Evolutionary conservation across 768 basidiomycete genomes (phyloP), one percentile per base, ranked within the genome.

Genomic region (Coprinopsis marcescibilis): DNA sequence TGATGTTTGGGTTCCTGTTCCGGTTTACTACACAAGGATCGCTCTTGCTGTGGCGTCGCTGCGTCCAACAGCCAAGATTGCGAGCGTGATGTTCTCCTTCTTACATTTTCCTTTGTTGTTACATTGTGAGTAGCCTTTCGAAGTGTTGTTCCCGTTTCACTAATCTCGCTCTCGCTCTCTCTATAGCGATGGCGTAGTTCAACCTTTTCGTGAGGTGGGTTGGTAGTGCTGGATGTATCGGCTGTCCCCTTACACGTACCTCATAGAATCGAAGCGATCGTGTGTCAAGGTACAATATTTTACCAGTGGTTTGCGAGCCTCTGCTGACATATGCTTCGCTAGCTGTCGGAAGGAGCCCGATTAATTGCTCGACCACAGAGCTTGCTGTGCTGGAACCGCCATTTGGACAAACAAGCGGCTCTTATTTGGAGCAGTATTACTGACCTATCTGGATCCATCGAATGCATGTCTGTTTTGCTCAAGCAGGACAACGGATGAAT

Each of bases 191-290:
- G 83, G 83, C 50, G 80, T 85, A 29, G 57, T 87, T 3, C 85
- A 87, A 54, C 84, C 84, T 5, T 81, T 66, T 56, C 53, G 68
- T 6, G 66, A 70, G 14, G 73, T 86, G 2, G 76, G 77, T 8
- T 83, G 81, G 77, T 87, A 83, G 84, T 57, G 62, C 43, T 86
- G 83, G 83, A 82, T 85, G 82, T 85, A 80, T 48, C 65, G 62
- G 38, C 43, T 76, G 4, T 75, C 77, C 1, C 76, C 77, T 0
- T 74, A 63, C 50, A 75, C 72, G 1, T 80, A 80, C 47, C 58
- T 81, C 26, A 69, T n/a, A n/a, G n/a, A n/a, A n/a, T 77, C 30
- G 73, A 73, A 43, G 79, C 68, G 14, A 54, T 78, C 15, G 52
- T 77, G 15, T 71, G 71, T 2, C 71, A 74, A 69, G 72, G 75